These are phyloP conservation scores for Sicyos edulis DNA, from an alignment of 306 rosid species.

Conservation along the genomic window DNA sequence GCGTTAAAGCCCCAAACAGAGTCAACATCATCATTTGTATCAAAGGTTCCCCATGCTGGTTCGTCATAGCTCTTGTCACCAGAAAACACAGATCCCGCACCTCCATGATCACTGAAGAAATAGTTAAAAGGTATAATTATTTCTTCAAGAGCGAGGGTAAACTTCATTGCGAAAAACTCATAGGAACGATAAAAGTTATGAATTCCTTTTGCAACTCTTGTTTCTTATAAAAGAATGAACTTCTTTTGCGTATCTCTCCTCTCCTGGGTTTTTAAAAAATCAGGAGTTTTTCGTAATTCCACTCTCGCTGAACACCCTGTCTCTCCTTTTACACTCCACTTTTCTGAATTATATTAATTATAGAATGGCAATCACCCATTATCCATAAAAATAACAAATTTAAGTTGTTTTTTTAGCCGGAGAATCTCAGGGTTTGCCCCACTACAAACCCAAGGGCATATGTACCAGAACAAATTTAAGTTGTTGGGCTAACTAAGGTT, in stretches of 20 bases:
- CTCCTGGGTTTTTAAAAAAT: not conserved
- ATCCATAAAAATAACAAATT: too few relatives aligned
- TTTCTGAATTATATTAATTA: too few relatives aligned
- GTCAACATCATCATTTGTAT: slow-evolving; percentile 76
- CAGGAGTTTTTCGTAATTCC: too few relatives aligned
- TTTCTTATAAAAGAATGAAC: not conserved
- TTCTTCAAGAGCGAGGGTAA: not conserved
- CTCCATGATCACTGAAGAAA: slow-evolving; percentile 57
- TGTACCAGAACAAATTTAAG: slow-evolving; percentile 26
- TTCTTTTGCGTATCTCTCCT: not conserved
- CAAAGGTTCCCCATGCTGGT: slow-evolving; percentile 81
- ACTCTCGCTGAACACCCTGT: too few relatives aligned
- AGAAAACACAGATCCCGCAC: slow-evolving; percentile 54
- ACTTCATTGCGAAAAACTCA: not conserved
- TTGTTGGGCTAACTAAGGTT: slow-evolving; percentile 23
- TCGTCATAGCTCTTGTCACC: slow-evolving; percentile 71
- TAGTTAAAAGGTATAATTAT: not conserved
- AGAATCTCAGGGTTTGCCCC: too few relatives aligned
- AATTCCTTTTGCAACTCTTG: not conserved
- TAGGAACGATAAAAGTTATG: not conserved
- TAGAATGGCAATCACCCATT: not conserved
- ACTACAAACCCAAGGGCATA: too few relatives aligned
- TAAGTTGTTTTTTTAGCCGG: too few relatives aligned
- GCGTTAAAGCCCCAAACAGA: slow-evolving; percentile 84
- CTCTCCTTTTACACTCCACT: too few relatives aligned